Evolutionary conservation across 202 grass and related monocot genomes (phyloP).

Genomic region (Alloteropsis angusta): DNA sequence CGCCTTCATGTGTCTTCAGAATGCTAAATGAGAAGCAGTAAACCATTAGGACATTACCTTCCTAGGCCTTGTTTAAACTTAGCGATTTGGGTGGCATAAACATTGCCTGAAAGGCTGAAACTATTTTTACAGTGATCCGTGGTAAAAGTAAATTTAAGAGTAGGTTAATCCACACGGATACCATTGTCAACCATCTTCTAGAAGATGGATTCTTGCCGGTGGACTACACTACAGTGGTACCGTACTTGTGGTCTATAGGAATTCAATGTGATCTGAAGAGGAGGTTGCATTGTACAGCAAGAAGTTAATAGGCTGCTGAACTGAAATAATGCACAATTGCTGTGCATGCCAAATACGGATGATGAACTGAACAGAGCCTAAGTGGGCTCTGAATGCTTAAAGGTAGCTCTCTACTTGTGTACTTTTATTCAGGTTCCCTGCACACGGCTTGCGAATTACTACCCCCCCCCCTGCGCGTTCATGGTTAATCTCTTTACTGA

Average conservation of each 20-base stretch:
- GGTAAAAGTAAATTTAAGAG: not conserved
- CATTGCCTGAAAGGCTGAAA: not conserved
- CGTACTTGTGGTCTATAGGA: slow-evolving; percentile 22
- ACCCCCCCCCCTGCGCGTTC: not conserved
- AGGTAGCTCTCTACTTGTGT: not conserved
- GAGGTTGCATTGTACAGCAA: slow-evolving; percentile 2
- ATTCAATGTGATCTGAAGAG: slow-evolving; percentile 24
- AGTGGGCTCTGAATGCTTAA: not conserved
- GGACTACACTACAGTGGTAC: slow-evolving; percentile 12
- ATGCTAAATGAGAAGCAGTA: slow-evolving; percentile 30
- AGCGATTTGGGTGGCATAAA: too few species aligned
- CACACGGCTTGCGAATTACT: not conserved
- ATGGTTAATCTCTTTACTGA: not conserved
- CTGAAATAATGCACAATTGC: slow-evolving; percentile 2
- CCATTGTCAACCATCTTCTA: not conserved
- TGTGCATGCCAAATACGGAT: not conserved
- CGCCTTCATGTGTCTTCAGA: slow-evolving; percentile 32
- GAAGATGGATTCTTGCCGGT: not conserved
- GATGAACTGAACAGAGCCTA: slow-evolving; percentile 13
- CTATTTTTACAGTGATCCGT: not conserved
- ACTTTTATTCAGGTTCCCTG: not conserved
- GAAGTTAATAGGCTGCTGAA: slow-evolving; percentile 16
- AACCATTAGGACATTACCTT: not conserved
- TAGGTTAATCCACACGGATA: not conserved
- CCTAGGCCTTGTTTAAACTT: not conserved